Evolutionary conservation across 2,329 filamentous ascomycete genomes (phyloP).

Genomic region (Blastomyces gilchristii): DNA sequence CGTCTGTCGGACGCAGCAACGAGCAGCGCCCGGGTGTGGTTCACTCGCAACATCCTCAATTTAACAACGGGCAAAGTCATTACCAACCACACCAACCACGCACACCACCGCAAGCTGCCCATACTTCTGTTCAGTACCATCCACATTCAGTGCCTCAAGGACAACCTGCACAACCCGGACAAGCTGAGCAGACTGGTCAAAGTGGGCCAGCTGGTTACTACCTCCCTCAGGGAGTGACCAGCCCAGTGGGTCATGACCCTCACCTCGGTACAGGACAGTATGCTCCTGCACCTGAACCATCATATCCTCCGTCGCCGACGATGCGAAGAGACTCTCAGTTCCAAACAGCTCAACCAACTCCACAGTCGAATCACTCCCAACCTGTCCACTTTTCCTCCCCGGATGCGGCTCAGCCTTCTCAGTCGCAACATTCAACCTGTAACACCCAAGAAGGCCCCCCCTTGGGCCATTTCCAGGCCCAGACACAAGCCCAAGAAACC

Average conservation of each 20-base stretch:
- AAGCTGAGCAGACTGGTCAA: constrained; percentile 7
- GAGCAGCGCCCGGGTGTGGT: constrained; percentile 13
- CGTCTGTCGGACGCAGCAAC: constrained; percentile 8
- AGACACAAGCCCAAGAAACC: background rate
- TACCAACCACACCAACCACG: constrained; percentile 14
- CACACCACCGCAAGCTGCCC: constrained; percentile 18
- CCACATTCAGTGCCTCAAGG: constrained; percentile 10
- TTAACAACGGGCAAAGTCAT: constrained; percentile 13
- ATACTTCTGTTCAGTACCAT: background rate
- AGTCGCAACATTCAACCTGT: constrained; percentile 33
- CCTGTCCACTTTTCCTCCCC: background rate
- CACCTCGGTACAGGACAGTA: constrained; percentile 11
- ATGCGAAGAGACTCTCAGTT: constrained; percentile 19
- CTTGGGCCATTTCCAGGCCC: background rate
- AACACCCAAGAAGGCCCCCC: background rate
- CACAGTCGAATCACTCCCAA: constrained; percentile 4
- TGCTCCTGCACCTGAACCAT: constrained; percentile 14
- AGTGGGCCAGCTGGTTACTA: constrained; percentile 9
- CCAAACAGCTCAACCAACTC: constrained; percentile 15
- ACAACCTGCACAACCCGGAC: constrained; percentile 1
- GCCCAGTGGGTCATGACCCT: constrained; percentile 4
- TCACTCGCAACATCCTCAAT: constrained; percentile 12
- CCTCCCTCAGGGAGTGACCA: background rate
- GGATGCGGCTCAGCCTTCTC: constrained; percentile 20
- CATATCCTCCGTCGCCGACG: constrained; percentile 19